Conservation (phyloP, 805 yeast genomes). For the Komagataella ulmi region DNA sequence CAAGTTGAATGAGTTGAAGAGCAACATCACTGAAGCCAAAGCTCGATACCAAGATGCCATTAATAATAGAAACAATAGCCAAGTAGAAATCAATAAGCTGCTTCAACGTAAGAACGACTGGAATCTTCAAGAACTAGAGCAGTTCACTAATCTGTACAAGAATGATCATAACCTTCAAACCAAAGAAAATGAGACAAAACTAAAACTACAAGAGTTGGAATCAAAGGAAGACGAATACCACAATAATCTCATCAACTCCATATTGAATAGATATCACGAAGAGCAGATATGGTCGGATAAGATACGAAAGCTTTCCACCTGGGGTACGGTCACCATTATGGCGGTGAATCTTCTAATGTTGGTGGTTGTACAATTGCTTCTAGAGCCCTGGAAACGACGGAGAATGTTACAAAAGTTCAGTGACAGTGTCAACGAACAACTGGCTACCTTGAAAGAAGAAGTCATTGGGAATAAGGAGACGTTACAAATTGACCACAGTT, state of each 20-base stretch:
- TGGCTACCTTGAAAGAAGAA: slow-evolving; percentile 14
- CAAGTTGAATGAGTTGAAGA: slow-evolving; percentile 33
- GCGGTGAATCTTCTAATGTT: slow-evolving; percentile 73
- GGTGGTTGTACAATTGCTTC: slow-evolving; percentile 66
- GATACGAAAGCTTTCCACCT: slow-evolving; percentile 84
- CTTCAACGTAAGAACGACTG: slow-evolving; percentile 77
- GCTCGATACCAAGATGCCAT: slow-evolving; percentile 45
- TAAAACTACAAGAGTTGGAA: slow-evolving; percentile 40
- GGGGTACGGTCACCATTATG: slow-evolving; percentile 92
- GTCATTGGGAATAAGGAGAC: background rate
- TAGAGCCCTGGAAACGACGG: slow-evolving; percentile 91
- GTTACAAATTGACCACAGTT: background rate
- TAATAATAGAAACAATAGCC: slow-evolving; percentile 51
- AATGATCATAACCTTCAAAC: slow-evolving; percentile 67
- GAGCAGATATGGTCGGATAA: slow-evolving; percentile 98
- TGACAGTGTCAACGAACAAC: slow-evolving; percentile 48
- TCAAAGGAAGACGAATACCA: slow-evolving; percentile 54
- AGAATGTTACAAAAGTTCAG: slow-evolving; percentile 77
- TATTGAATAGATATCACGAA: slow-evolving; percentile 83
- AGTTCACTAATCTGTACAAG: slow-evolving; percentile 70
- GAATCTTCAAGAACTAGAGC: slow-evolving; percentile 67
- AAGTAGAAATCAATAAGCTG: slow-evolving; percentile 76
- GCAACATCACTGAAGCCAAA: slow-evolving; percentile 34
- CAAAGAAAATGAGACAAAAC: slow-evolving; percentile 37
- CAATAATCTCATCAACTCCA: slow-evolving; percentile 56